Percentiles rank a stretch among this genome's conserved stretches.
Evolutionary conservation across 1,284 basidiomycete genomes (phyloP).

Genomic region (Golubevia pallescens): DNA sequence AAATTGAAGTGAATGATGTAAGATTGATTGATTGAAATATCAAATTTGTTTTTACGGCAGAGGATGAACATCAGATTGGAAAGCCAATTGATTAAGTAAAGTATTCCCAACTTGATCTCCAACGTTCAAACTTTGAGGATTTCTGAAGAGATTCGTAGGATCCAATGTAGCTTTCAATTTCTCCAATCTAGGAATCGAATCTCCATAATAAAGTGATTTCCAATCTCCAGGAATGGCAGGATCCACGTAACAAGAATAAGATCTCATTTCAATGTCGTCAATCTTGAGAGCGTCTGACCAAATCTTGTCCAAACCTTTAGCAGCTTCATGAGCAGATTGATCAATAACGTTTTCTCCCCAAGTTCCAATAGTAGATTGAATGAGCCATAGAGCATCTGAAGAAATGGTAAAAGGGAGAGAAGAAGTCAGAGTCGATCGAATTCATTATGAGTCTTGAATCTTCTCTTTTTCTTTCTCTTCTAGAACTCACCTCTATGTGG

Average conservation of each 20-base stretch:
- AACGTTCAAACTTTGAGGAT: conserved; percentile 3
- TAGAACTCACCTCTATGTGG: conserved; percentile 17
- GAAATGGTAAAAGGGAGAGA: neutral
- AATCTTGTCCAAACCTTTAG: conserved; percentile 19
- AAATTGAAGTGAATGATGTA: no score
- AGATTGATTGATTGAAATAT: no score
- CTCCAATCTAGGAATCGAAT: conserved; percentile 22
- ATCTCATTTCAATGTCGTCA: conserved; percentile 15
- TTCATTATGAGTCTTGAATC: no score
- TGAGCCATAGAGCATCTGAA: conserved; percentile 44
- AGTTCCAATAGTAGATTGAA: conserved; percentile 40
- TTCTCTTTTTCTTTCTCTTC: no score
- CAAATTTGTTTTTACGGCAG: no score
- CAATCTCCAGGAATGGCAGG: conserved; percentile 29
- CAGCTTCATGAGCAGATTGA: neutral
- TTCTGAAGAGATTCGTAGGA: conserved; percentile 3
- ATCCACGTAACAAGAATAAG: conserved; percentile 49
- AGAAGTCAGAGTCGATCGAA: neutral
- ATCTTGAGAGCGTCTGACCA: conserved; percentile 20
- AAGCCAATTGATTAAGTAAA: neutral
- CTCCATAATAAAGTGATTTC: conserved; percentile 37
- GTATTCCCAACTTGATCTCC: neutral
- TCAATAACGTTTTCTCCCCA: conserved; percentile 10
- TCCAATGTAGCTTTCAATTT: conserved; percentile 36
- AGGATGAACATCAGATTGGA: no score